Percentiles rank a stretch among this genome's conserved stretches.
Conservation (phyloP, 768 basidiomycete species). For the Leccinellum rugosiceps region DNA sequence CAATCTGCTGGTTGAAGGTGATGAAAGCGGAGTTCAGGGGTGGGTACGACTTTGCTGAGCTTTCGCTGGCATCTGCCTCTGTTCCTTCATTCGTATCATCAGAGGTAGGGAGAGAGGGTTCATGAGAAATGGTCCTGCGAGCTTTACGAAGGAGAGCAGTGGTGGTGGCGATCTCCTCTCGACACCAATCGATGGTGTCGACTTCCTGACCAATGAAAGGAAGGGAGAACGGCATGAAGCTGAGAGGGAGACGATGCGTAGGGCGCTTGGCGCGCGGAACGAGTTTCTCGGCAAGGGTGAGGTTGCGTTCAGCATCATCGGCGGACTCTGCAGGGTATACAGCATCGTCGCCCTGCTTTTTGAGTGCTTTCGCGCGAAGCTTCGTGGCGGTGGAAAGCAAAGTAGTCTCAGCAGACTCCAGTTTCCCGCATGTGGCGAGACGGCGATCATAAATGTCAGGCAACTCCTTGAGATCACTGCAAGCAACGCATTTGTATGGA, state of each 20-base stretch:
- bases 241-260: constrained; percentile 61
- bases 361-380: constrained; percentile 53
- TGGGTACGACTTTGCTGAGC: constrained; percentile 43
- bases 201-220: constrained; percentile 83
- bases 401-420: constrained; percentile 83
- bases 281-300: constrained; percentile 43
- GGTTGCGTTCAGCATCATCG: constrained; percentile 28
- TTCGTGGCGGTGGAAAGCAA: constrained; percentile 77
- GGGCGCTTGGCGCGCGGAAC: constrained; percentile 78
- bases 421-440: constrained; percentile 64
- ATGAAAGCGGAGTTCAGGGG: constrained; percentile 76
- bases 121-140: constrained; percentile 28
- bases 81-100: constrained; percentile 20
- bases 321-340: constrained; percentile 16
- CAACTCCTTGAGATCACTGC: constrained; percentile 79
- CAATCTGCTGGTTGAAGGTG: constrained; percentile 89
- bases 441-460: constrained; percentile 81
- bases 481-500: not conserved
- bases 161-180: constrained; percentile 64
- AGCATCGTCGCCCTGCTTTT: constrained; percentile 35
- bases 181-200: constrained; percentile 89
- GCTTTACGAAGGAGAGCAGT: constrained; percentile 51
- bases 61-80: constrained; percentile 8
- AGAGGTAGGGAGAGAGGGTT: constrained; percentile 19
- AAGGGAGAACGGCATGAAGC: constrained; percentile 53